Evolutionary conservation across 108 stramenopile genomes (phyloP).

Genomic region (Nitzschia palea): DNA sequence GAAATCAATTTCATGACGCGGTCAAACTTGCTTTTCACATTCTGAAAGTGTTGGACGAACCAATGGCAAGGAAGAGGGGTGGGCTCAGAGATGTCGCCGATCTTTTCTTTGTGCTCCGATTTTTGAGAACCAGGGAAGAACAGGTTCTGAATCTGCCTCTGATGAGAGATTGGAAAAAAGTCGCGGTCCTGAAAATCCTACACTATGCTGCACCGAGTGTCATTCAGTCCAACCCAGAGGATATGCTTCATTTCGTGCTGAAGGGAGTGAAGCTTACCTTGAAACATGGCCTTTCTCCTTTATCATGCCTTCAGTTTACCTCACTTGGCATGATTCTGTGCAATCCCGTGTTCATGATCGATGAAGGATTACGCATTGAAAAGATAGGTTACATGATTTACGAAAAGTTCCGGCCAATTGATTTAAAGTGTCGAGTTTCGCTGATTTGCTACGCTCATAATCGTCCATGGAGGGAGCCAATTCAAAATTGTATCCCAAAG

Average conservation of each 20-base stretch:
- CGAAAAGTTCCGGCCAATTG: conserved; percentile 7
- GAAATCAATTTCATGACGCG: conserved; percentile 11
- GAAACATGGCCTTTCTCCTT: conserved; percentile 12
- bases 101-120: background rate
- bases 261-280: conserved; percentile 12
- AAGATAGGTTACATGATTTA: conserved; percentile 6
- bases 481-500: background rate
- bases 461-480: conserved; percentile 1
- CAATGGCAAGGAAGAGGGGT: too few relatives aligned
- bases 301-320: background rate
- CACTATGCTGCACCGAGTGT: background rate
- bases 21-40: conserved; percentile 11
- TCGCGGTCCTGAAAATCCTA: conserved; percentile 10
- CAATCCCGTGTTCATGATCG: conserved; percentile 1
- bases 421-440: background rate
- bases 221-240: background rate
- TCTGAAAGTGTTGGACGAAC: conserved; percentile 14
- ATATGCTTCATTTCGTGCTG: background rate
- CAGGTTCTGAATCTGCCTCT: background rate
- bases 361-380: conserved; percentile 6
- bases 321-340: conserved; percentile 6
- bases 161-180: conserved; percentile 12
- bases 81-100: background rate
- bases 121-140: background rate
- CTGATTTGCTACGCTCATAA: background rate